Conservation (phyloP, 805 yeast genomes). For the Cyberlindnera amylophila region DNA sequence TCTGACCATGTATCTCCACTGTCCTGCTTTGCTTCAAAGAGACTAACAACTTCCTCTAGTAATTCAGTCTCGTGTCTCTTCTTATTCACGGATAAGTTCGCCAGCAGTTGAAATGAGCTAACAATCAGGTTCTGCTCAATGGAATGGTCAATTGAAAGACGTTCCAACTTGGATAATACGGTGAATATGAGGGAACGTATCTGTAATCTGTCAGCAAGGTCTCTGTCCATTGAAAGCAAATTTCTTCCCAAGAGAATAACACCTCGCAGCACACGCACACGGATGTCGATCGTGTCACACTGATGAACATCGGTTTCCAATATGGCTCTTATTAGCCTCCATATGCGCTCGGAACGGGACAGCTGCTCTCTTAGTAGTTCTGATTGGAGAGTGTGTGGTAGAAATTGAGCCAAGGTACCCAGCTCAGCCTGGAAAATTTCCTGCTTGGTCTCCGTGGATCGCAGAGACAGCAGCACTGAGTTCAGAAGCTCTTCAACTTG, state of each 20-base stretch:
- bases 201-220: conserved; percentile 25
- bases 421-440: conserved; percentile 4
- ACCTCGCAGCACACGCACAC: conserved; percentile 42
- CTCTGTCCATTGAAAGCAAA: conserved; percentile 34
- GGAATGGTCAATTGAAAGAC: neutral
- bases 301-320: conserved; percentile 6
- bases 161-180: neutral
- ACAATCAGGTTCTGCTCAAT: conserved; percentile 3
- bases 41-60: conserved; percentile 10
- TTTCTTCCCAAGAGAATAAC: conserved; percentile 46
- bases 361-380: conserved; percentile 25
- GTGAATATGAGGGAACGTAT: conserved; percentile 5
- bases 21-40: conserved; percentile 2
- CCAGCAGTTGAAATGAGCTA: conserved; percentile 16
- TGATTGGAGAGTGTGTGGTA: conserved; percentile 18
- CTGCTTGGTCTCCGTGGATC: neutral
- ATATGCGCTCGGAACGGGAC: conserved; percentile 25
- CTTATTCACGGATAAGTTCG: conserved; percentile 16
- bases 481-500: conserved; percentile 5
- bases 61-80: conserved; percentile 5
- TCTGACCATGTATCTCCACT: neutral
- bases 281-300: conserved; percentile 4
- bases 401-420: conserved; percentile 2
- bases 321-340: conserved; percentile 24
- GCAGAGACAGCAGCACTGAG: neutral